Evolutionary conservation across 768 basidiomycete genomes (phyloP).

Genomic region (Tricholoma sp.): DNA sequence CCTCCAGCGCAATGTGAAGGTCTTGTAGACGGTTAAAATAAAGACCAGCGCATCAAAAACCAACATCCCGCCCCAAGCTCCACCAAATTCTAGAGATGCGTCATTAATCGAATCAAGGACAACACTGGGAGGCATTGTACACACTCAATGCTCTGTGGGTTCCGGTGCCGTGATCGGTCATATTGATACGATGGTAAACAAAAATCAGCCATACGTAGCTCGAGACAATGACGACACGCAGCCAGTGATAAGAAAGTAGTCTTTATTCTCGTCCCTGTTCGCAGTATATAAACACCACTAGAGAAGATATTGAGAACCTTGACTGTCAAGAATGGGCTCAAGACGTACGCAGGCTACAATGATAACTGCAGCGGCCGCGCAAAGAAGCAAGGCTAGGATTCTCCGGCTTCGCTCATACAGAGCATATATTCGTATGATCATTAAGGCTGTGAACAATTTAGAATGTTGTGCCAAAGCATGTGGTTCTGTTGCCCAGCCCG

Average conservation of each 20-base stretch:
- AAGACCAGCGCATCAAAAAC: slow-evolving; percentile 1
- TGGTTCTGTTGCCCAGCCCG: neutral
- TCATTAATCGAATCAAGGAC: neutral
- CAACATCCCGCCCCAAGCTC: slow-evolving; percentile 5
- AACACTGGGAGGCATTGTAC: neutral
- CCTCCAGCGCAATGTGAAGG: neutral
- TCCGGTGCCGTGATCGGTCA: neutral
- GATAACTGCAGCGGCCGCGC: neutral
- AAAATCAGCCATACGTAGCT: neutral
- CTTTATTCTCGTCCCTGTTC: neutral
- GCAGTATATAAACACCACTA: slow-evolving; percentile 1
- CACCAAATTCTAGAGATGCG: neutral
- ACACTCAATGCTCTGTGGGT: neutral
- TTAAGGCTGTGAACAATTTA: neutral
- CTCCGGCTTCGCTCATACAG: neutral
- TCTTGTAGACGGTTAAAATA: neutral
- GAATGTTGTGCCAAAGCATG: neutral
- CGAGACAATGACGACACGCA: neutral
- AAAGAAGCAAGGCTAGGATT: neutral
- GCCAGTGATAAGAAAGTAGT: neutral
- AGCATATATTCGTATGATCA: neutral
- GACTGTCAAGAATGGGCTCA: neutral
- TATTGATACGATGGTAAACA: neutral
- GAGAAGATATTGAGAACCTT: neutral
- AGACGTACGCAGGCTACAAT: neutral